phyloP scores from a whole-genome alignment of 805 yeast genomes.

The Schwanniomyces polymorphus region DNA sequence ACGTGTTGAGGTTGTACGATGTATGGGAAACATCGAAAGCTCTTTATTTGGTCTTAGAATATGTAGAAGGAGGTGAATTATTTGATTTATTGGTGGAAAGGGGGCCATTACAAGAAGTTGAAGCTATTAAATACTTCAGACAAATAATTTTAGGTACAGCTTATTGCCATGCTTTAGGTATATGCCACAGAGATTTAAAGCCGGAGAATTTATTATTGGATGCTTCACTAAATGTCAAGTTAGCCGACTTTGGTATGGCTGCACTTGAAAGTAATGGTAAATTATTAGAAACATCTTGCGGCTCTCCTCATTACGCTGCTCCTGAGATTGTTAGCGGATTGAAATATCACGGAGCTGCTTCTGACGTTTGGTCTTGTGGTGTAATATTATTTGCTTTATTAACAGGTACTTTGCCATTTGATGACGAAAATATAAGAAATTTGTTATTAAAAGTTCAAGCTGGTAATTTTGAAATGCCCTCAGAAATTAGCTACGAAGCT shows the following conservation, averaged over 20 bases:
- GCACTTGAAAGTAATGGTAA: conserved; percentile 84
- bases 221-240: conserved; percentile 82
- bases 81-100: conserved; percentile 88
- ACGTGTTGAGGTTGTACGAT: conserved; percentile 87
- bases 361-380: conserved; percentile 98
- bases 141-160: conserved; percentile 82
- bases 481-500: conserved; percentile 77
- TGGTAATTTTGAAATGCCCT: conserved; percentile 84
- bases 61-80: conserved; percentile 96
- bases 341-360: conserved; percentile 93
- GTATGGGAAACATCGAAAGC: conserved; percentile 88
- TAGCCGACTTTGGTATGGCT: conserved; percentile 99
- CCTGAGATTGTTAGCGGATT: conserved; percentile 97
- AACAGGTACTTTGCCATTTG: conserved; percentile 95
- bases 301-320: conserved; percentile 97
- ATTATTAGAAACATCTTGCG: conserved; percentile 91
- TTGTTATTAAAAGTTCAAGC: conserved; percentile 86
- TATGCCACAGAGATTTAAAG: conserved; percentile 84
- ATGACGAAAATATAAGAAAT: conserved; percentile 91
- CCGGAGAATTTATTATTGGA: conserved; percentile 82
- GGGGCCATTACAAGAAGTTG: conserved; percentile 85
- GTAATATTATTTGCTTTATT: conserved; percentile 89
- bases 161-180: conserved; percentile 82
- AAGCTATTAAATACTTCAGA: conserved; percentile 86
- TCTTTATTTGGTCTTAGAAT: conserved; percentile 84